These are phyloP conservation scores for Smittium culicis DNA, from an alignment of 371 early-diverging fungal species.

Conservation along the genomic window DNA sequence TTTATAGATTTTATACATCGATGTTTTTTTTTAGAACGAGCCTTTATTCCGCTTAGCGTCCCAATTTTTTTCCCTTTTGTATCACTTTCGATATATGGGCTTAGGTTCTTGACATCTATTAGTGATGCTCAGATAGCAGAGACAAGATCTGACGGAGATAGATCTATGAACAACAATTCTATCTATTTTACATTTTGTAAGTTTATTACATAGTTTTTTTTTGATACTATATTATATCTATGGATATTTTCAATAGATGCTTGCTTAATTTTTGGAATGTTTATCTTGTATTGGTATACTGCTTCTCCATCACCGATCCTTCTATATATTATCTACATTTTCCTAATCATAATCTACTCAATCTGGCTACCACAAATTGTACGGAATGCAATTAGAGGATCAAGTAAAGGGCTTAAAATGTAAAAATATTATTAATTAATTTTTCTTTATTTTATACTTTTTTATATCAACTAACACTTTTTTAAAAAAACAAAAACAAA, in stretches of 20 bases:
- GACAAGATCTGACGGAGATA: background rate
- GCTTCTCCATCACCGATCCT: slow-evolving; percentile 36
- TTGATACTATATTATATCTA: slow-evolving; percentile 30
- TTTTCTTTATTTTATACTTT: no score
- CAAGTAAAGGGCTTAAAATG: slow-evolving; percentile 36
- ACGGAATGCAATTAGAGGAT: slow-evolving; percentile 47
- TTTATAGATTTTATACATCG: no score
- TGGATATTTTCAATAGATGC: slow-evolving; percentile 14
- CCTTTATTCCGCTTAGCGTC: slow-evolving; percentile 29
- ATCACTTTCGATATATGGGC: slow-evolving; percentile 46
- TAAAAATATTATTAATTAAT: no score
- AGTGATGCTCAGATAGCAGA: slow-evolving; percentile 56
- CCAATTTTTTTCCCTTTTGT: slow-evolving; percentile 54
- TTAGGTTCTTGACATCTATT: slow-evolving; percentile 57
- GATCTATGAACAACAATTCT: background rate
- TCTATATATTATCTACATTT: slow-evolving; percentile 36
- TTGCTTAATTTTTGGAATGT: slow-evolving; percentile 42
- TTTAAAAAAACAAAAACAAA: background rate
- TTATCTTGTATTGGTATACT: slow-evolving; percentile 46
- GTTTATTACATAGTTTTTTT: slow-evolving; percentile 33
- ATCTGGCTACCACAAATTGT: slow-evolving; percentile 72
- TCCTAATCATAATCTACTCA: slow-evolving; percentile 43
- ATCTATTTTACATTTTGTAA: slow-evolving; percentile 15
- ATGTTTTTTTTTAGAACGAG: no score
- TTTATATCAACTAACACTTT: background rate